Conservation (phyloP, 768 basidiomycete genomes). For the Psilocybe azurescens region DNA sequence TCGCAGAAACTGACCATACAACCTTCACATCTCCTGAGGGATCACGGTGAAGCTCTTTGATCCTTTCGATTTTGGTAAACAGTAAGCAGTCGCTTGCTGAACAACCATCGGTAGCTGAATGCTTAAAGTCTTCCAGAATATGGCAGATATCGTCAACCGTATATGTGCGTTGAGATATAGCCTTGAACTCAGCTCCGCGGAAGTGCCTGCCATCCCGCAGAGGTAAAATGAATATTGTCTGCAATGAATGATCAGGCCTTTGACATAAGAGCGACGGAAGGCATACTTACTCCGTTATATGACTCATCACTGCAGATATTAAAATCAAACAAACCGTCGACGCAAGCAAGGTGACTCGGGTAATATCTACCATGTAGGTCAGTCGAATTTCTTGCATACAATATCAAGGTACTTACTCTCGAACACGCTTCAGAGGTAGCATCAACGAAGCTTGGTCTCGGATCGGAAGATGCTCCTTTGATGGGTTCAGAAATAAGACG, state of each 20-base stretch:
- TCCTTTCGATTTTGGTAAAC: constrained; percentile 42
- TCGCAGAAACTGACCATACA: constrained; percentile 31
- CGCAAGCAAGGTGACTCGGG: constrained; percentile 42
- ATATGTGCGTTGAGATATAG: constrained; percentile 29
- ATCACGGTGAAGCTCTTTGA: constrained; percentile 31
- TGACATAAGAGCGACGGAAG: background rate
- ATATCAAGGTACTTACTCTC: constrained; percentile 30
- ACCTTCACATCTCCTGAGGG: constrained; percentile 1
- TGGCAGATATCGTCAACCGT: constrained; percentile 25
- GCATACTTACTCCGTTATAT: constrained; percentile 46
- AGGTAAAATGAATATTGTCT: constrained; percentile 45
- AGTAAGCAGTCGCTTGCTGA: constrained; percentile 43
- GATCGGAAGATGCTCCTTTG: constrained; percentile 44
- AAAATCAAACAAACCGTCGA: constrained; percentile 49
- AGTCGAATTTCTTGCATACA: background rate
- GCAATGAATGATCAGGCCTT: background rate
- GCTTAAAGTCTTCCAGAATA: constrained; percentile 36
- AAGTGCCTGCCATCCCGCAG: constrained; percentile 36
- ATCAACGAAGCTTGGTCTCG: constrained; percentile 33
- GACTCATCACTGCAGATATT: constrained; percentile 23
- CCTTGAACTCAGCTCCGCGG: constrained; percentile 15
- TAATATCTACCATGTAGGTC: constrained; percentile 36
- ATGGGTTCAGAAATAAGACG: constrained; percentile 51
- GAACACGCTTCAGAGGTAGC: constrained; percentile 37
- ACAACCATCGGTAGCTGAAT: constrained; percentile 30